Base-by-base conservation (phyloP, 139 green algal species). In the Micractinium conductrix region DNA sequence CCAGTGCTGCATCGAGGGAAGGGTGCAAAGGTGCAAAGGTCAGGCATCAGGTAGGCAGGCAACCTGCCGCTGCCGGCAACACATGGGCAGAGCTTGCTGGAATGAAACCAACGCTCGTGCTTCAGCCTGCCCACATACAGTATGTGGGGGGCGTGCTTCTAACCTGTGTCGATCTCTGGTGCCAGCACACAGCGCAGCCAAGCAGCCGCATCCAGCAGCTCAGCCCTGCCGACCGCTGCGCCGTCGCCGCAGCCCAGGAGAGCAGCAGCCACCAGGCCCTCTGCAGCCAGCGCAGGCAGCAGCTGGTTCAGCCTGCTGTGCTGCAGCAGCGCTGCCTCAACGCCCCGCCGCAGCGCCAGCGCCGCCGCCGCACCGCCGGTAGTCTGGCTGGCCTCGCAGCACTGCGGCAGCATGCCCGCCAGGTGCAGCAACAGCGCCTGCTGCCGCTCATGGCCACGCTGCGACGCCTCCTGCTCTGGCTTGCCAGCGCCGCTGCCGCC, bases 121-220 rank as follows among this genome's bases (percentile, higher is more conserved):
- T 28, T 30, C 60, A 4, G 60, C 22, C 60, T 79, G 2, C 21
- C 38, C 42, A 35, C 70, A 38, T 14, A 10, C 48, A 24, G 35
- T 65, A 53, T 62, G 43, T 60, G 19, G 14, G 19, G 26, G 26
- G 22, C 33, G 30, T 28, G 37, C 44, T 76, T 65, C 84, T 12
- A 43, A 43, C 44, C 83, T 35, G 65, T 87, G 84, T 85, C 55
- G 0, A 87, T 53, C 30, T 67, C 26, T 2, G 45, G 53, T 6
- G 90, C 43, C 60, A 86, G 44, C 30, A 90, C 76, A 63, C 92
- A 88, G 70, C 76, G 85, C 45, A 89, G 71, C 71, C 86, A 93
- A 6, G 78, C 86, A 21, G 87, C 88, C 35, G 85, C 82, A n/a
- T 89, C 83, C 87, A 89, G 90, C 45, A 90, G 53, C 5, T 28